Conservation (phyloP, 495 filamentous ascomycete genomes). For the Xylaria longipes region DNA sequence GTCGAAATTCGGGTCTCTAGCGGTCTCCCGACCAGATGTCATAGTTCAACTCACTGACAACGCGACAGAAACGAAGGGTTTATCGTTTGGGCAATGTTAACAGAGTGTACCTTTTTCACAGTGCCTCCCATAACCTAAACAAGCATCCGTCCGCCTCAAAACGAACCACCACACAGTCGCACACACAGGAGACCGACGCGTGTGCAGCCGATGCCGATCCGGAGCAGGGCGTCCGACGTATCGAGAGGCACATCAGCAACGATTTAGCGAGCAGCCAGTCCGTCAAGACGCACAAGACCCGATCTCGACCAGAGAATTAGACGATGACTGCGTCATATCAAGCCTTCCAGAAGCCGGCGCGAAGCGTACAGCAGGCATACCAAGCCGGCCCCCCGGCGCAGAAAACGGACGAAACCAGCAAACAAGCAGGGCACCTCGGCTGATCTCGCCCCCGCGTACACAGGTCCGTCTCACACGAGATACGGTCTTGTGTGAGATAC, state of each 20-base stretch:
- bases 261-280: not conserved
- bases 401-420: not conserved
- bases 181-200: not conserved
- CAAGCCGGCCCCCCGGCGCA: not conserved
- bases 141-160: not conserved
- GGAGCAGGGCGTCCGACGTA: not conserved
- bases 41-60: not conserved
- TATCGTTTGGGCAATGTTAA: not conserved
- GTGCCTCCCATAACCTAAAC: too few species aligned
- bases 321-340: not conserved
- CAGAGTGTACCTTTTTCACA: not conserved
- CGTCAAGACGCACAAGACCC: not conserved
- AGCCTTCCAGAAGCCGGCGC: not conserved
- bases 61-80: not conserved
- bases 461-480: slow-evolving; percentile 1
- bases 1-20: not conserved
- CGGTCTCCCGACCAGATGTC: not conserved
- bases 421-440: not conserved
- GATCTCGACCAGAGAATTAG: not conserved
- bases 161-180: too few species aligned
- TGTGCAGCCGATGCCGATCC: not conserved
- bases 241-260: not conserved
- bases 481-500: slow-evolving; percentile 2
- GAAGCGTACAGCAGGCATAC: not conserved
- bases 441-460: not conserved